Evolutionary conservation across 1,139 yeast species (phyloP), one percentile per base, ranked within the genome.

Genomic region (Taphrina confusa): DNA sequence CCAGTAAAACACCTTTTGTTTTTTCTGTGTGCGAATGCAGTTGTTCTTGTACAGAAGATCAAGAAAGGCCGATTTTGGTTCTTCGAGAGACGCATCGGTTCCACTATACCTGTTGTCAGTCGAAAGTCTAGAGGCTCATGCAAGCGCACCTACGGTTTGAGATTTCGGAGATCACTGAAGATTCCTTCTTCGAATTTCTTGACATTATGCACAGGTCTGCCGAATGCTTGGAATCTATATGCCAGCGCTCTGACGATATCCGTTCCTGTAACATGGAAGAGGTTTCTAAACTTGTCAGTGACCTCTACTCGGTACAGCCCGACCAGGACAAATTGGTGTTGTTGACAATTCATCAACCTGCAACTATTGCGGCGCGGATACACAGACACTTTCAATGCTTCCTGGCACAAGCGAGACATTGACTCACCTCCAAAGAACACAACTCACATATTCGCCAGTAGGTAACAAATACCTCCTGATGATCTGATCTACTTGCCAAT

Each of bases 121-220:
- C n/a, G n/a, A n/a, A n/a, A n/a, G n/a, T n/a, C n/a, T n/a, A n/a
- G n/a, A n/a, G n/a, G n/a, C n/a, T n/a, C n/a, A n/a, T n/a, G n/a
- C n/a, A n/a, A n/a, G n/a, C n/a, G n/a, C 31, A 14, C 30, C 25
- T 42, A 42, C 47, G 94, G 83, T 73, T 90, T 92, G 64, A 92
- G 77, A 66, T 87, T 84, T 68, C 98, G 79, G 66, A 92, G 75
- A 72, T 92, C 97, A 2, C 95, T 87, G 68, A 92, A 92, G 57
- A 92, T 84, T 37, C 97, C 97, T 74, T 92, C 98, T 75, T 92
- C 98, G 71, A 92, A 92, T 75, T 92, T 92, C 74, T 92, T 91
- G 66, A 95, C 78, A 72, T 92, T 96, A 37, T 82, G 73, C 50
- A 92, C 84, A 65, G 82, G 82, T 62, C 97, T 77, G 2, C 98